Percentiles rank a stretch among this genome's conserved stretches.
Evolutionary conservation across 139 green algal species (phyloP).

Genomic region (Coccomyxa sp.): DNA sequence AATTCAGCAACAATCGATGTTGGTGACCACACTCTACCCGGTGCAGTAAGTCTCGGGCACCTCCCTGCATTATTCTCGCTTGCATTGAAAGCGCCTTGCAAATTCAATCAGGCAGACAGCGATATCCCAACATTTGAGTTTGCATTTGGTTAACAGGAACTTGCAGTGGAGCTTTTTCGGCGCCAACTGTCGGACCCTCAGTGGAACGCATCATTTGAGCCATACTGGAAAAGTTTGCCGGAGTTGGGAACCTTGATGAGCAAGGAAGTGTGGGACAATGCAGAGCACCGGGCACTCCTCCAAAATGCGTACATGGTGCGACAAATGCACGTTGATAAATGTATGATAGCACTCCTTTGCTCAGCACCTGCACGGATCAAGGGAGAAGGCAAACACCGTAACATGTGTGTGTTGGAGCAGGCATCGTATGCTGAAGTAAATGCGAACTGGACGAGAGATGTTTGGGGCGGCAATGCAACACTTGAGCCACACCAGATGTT

Average conservation of each 20-base stretch:
- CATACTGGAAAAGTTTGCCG: neutral
- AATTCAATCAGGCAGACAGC: neutral
- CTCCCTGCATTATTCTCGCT: neutral
- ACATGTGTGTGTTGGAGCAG: neutral
- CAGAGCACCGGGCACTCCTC: neutral
- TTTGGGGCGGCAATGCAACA: neutral
- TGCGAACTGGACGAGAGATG: neutral
- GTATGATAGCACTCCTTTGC: neutral
- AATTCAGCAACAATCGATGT: neutral
- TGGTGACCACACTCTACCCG: neutral
- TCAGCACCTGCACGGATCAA: neutral
- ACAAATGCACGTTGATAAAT: neutral
- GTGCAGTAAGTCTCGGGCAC: neutral
- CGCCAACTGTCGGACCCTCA: neutral
- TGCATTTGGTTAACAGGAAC: neutral
- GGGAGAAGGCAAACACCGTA: neutral
- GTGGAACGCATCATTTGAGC: neutral
- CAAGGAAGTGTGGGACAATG: neutral
- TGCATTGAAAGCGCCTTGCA: neutral
- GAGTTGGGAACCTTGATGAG: neutral
- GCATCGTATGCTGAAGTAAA: neutral
- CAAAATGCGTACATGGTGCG: neutral
- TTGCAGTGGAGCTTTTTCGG: neutral
- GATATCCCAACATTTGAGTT: no score
- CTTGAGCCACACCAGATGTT: no score